A percentile compares a stretch with the other conserved stretches of the same genome.
Evolutionary conservation across 1,284 basidiomycete genomes (phyloP).

Genomic region (Apiotrichum mycotoxinovorans): DNA sequence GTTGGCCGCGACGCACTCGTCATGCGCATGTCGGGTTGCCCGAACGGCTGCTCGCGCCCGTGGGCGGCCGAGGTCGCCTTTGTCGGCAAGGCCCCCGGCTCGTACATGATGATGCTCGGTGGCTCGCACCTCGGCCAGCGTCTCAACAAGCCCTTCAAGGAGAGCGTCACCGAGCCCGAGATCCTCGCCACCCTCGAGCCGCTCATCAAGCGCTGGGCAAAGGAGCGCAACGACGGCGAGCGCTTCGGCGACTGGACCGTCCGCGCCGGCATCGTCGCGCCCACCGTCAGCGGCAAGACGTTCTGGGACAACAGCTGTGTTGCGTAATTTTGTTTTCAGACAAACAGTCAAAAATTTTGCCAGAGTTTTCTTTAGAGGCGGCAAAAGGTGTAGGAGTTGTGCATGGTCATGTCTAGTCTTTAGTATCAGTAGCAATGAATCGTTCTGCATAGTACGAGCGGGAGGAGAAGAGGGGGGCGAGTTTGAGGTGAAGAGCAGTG

Average conservation of each 20-base stretch:
- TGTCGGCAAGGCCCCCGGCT: slow-evolving; percentile 91
- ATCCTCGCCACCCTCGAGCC: slow-evolving; percentile 83
- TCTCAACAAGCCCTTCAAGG: slow-evolving; percentile 73
- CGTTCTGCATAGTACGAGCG: slow-evolving; percentile 4
- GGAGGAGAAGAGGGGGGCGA: neutral
- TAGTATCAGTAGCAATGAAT: slow-evolving; percentile 11
- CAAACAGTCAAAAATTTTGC: neutral
- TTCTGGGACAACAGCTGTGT: slow-evolving; percentile 67
- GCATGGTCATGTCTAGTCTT: slow-evolving; percentile 7
- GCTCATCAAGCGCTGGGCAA: slow-evolving; percentile 90
- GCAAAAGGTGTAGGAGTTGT: slow-evolving; percentile 4
- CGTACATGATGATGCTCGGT: slow-evolving; percentile 92
- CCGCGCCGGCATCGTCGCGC: slow-evolving; percentile 74
- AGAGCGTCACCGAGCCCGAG: slow-evolving; percentile 89
- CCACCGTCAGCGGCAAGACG: slow-evolving; percentile 68
- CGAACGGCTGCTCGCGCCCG: slow-evolving; percentile 88
- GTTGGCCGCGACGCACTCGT: slow-evolving; percentile 89
- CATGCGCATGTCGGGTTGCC: slow-evolving; percentile 97
- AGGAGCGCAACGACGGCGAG: slow-evolving; percentile 84
- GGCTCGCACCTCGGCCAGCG: slow-evolving; percentile 92
- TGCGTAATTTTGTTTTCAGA: slow-evolving; percentile 8
- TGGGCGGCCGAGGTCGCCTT: slow-evolving; percentile 96
- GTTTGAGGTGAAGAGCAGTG: neutral
- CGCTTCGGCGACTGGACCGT: slow-evolving; percentile 95
- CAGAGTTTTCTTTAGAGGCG: too few species aligned